Conservation (phyloP, 345 rosid genomes). For the Mallotus nudiflorus region DNA sequence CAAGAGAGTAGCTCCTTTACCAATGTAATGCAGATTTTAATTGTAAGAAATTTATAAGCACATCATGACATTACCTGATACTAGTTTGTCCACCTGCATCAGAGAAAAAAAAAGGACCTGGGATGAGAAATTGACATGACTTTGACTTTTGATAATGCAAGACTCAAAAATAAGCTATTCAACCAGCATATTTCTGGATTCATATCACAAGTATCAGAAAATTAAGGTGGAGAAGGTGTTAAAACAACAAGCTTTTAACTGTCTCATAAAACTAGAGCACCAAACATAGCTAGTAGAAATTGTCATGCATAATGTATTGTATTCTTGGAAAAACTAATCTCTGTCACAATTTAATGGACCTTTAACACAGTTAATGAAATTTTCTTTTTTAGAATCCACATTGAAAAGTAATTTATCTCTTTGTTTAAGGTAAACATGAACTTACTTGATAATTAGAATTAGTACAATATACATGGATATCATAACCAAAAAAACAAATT, state of each 20-base stretch:
- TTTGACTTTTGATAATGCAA: neutral
- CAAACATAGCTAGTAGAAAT: neutral
- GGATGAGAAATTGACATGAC: conserved; percentile 7
- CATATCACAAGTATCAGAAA: neutral
- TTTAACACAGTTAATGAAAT: neutral
- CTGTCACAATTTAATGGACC: neutral
- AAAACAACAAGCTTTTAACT: neutral
- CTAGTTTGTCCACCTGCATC: conserved; percentile 74
- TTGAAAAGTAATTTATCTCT: neutral
- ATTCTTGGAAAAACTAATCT: neutral
- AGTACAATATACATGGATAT: too few species aligned
- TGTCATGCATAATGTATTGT: neutral
- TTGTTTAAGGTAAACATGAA: neutral
- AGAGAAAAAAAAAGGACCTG: conserved; percentile 11
- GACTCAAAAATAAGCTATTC: neutral
- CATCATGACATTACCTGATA: conserved; percentile 51
- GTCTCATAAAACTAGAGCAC: neutral
- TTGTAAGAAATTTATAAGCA: neutral
- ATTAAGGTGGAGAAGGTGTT: neutral
- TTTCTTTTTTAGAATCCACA: neutral
- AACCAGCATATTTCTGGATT: neutral
- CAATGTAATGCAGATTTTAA: neutral
- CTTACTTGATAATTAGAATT: neutral
- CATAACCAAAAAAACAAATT: too few species aligned
- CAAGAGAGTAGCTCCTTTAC: neutral